phyloP scores from a whole-genome alignment of 768 basidiomycete species.

The Agaricus subrufescens region DNA sequence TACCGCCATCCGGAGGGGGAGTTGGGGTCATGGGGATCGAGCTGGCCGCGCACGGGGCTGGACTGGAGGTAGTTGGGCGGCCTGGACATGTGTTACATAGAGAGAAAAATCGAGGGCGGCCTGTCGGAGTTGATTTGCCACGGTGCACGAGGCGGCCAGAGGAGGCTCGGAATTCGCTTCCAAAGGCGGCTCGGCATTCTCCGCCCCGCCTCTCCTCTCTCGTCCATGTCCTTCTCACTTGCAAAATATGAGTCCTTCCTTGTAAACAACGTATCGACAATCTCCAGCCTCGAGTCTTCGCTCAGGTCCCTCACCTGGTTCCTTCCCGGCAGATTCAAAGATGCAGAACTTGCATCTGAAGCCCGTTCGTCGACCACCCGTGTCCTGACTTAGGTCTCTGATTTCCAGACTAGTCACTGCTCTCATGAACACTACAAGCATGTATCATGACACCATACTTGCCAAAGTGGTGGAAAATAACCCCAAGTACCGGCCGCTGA shows the following conservation, averaged over 20 bases:
- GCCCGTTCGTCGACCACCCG: slow-evolving; percentile 59
- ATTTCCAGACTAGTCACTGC: slow-evolving; percentile 64
- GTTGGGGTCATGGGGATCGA: slow-evolving; percentile 60
- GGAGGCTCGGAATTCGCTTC: slow-evolving; percentile 16
- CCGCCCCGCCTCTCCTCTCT: slow-evolving; percentile 9
- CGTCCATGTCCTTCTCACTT: slow-evolving; percentile 54
- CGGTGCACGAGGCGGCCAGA: slow-evolving; percentile 4
- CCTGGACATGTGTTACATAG: slow-evolving; percentile 15
- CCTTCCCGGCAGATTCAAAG: slow-evolving; percentile 93
- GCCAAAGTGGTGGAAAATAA: slow-evolving; percentile 56
- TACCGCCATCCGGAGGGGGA: slow-evolving; percentile 62
- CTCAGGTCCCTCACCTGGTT: slow-evolving; percentile 93
- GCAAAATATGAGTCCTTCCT: slow-evolving; percentile 81
- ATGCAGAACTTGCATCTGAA: slow-evolving; percentile 95
- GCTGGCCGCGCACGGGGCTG: slow-evolving; percentile 70
- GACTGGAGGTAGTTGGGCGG: slow-evolving; percentile 52
- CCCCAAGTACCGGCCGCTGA: slow-evolving; percentile 68
- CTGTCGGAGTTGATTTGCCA: slow-evolving; percentile 1
- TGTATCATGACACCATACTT: slow-evolving; percentile 95
- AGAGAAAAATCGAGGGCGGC: background rate
- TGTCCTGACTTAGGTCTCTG: slow-evolving; percentile 10
- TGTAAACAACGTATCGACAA: slow-evolving; percentile 78
- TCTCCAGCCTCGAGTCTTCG: slow-evolving; percentile 85
- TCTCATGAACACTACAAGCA: slow-evolving; percentile 78
- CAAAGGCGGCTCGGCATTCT: slow-evolving; percentile 10